These are phyloP conservation scores for Pythium grandisporangium DNA, from an alignment of 352 stramenopile genomes.

Conservation along the genomic window DNA sequence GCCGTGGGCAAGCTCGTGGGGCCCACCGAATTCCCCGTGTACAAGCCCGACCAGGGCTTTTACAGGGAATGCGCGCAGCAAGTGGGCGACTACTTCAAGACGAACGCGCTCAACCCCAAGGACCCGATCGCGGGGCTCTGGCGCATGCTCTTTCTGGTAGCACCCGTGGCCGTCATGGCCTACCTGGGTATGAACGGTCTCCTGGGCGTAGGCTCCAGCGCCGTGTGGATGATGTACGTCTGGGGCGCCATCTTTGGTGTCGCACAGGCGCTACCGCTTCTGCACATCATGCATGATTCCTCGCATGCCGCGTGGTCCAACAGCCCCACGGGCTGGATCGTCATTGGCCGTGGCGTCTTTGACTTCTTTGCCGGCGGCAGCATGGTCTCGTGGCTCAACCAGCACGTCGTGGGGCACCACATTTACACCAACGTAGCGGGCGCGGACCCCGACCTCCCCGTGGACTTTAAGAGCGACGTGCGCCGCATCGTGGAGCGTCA, in stretches of 20 bases:
- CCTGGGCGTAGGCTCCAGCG: slow-evolving; percentile 34
- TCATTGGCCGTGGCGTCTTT: slow-evolving; percentile 77
- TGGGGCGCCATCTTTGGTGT: slow-evolving; percentile 82
- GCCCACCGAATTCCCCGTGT: slow-evolving; percentile 80
- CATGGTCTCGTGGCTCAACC: slow-evolving; percentile 92
- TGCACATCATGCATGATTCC: slow-evolving; percentile 92
- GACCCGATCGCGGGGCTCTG: slow-evolving; percentile 64
- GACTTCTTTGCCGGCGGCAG: slow-evolving; percentile 89
- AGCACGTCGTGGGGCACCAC: slow-evolving; percentile 95
- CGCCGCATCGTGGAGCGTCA: slow-evolving; percentile 83
- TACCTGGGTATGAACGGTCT: slow-evolving; percentile 75
- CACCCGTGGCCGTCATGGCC: slow-evolving; percentile 41
- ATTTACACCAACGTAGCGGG: slow-evolving; percentile 93
- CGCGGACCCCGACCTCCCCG: slow-evolving; percentile 90
- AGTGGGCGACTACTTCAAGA: slow-evolving; percentile 84
- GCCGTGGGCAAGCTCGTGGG: slow-evolving; percentile 76
- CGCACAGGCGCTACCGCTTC: slow-evolving; percentile 82
- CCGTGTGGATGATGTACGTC: slow-evolving; percentile 69
- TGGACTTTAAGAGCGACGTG: slow-evolving; percentile 81
- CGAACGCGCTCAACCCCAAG: slow-evolving; percentile 87
- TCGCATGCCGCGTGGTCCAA: slow-evolving; percentile 87
- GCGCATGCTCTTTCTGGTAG: slow-evolving; percentile 85
- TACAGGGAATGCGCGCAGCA: slow-evolving; percentile 83
- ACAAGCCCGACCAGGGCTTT: slow-evolving; percentile 88
- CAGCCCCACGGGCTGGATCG: slow-evolving; percentile 55